Conservation (phyloP, 225 moss, liverwort and hornwort genomes). For the Thuidium tamariscinum region DNA sequence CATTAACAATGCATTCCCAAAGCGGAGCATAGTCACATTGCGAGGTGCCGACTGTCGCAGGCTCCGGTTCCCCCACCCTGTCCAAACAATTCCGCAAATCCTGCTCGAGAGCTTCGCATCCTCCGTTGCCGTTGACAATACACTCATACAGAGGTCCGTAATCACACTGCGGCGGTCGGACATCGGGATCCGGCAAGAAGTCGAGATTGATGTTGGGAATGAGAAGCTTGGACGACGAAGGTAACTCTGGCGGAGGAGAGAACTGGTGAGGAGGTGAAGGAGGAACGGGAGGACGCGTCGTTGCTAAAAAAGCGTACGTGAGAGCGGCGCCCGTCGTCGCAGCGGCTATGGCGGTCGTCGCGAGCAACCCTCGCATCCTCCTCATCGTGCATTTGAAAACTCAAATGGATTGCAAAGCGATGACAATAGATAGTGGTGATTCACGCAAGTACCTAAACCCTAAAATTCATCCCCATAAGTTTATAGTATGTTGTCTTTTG, state of each 20-base stretch:
- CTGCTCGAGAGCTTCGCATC: conserved; percentile 26
- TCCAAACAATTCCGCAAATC: conserved; percentile 14
- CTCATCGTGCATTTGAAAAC: not conserved
- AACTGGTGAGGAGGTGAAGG: not conserved
- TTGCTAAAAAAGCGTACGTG: not conserved
- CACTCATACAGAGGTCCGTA: conserved; percentile 27
- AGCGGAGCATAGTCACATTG: conserved; percentile 28
- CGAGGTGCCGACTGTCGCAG: not conserved
- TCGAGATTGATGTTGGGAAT: conserved; percentile 9
- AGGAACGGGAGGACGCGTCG: not conserved
- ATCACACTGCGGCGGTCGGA: not conserved
- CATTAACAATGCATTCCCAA: conserved; percentile 37
- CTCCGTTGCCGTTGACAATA: conserved; percentile 25
- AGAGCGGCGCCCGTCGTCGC: not conserved
- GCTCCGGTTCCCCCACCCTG: not conserved
- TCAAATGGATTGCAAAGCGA: not conserved
- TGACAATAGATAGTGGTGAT: not conserved
- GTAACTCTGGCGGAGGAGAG: conserved; percentile 6
- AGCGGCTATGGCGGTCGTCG: not conserved
- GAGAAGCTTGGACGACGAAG: conserved; percentile 20
- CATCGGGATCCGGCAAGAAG: not conserved
- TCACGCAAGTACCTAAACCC: not conserved
- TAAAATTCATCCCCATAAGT: not conserved
- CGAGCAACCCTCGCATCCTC: not conserved
- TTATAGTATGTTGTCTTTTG: too few relatives aligned